Evolutionary conservation across 306 rosid genomes (phyloP).

Genomic region (Vachellia pachyceras): DNA sequence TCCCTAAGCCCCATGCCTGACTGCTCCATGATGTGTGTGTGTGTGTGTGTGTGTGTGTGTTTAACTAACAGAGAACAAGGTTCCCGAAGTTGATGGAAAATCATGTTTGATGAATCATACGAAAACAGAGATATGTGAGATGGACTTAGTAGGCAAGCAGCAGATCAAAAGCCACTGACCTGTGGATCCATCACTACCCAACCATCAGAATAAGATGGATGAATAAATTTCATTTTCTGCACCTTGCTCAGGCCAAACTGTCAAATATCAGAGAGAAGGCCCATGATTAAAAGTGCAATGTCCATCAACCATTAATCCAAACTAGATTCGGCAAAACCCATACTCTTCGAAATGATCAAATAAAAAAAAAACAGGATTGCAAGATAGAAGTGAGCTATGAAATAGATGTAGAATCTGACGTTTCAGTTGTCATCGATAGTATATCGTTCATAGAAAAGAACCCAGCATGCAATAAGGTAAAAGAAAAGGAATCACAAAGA

Average conservation of each 20-base stretch:
- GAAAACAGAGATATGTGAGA: neutral
- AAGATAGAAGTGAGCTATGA: neutral
- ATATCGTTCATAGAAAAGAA: neutral
- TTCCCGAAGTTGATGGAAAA: neutral
- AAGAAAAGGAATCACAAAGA: neutral
- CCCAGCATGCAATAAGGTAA: neutral
- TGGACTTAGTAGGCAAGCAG: conserved; percentile 22
- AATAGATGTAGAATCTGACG: no score
- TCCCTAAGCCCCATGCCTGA: neutral
- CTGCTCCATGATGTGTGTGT: neutral
- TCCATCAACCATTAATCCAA: neutral
- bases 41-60: no score
- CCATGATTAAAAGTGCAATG: conserved; percentile 14
- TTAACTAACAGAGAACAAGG: neutral
- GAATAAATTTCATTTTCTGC: conserved; percentile 10
- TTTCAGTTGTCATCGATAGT: neutral
- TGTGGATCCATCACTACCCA: no score
- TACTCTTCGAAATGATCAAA: neutral
- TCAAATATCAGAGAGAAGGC: conserved; percentile 6
- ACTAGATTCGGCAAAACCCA: neutral
- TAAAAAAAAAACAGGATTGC: neutral
- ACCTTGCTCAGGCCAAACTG: conserved; percentile 17
- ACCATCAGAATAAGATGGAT: neutral
- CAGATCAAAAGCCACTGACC: conserved; percentile 6
- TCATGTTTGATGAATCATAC: neutral